Conservation (phyloP, 345 rosid genomes). For the Eucalyptus erythrocorys region DNA sequence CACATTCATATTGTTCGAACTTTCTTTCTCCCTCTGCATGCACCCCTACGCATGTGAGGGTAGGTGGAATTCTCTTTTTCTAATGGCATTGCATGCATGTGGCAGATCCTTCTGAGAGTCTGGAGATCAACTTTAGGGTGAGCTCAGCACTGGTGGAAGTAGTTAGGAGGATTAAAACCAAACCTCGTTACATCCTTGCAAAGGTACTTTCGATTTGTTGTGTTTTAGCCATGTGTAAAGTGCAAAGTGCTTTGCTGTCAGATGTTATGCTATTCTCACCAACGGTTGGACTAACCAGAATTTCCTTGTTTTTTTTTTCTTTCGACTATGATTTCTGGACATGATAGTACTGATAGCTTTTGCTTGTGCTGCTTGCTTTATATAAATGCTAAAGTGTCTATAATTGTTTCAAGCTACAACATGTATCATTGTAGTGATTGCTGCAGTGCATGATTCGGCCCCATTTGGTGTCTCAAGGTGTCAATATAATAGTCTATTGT, state of each 20-base stretch:
- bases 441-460: neutral
- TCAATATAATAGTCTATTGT: neutral
- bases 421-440: neutral
- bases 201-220: conserved; percentile 36
- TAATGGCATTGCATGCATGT: neutral
- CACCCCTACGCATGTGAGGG: neutral
- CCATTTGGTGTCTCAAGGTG: neutral
- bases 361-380: neutral
- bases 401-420: neutral
- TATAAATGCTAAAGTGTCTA: neutral
- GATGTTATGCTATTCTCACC: neutral
- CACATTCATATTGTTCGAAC: neutral
- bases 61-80: neutral
- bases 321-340: neutral
- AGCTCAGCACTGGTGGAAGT: conserved; percentile 96
- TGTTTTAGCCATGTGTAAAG: neutral
- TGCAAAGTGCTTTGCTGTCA: neutral
- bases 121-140: conserved; percentile 89
- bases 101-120: conserved; percentile 85
- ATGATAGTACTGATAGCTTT: neutral
- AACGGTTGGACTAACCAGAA: neutral
- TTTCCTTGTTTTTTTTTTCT: neutral
- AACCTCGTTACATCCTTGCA: conserved; percentile 96
- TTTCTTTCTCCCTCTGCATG: neutral
- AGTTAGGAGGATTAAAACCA: conserved; percentile 57